Base-by-base conservation (phyloP, 768 basidiomycete species). In the Hericium alpestre region DNA sequence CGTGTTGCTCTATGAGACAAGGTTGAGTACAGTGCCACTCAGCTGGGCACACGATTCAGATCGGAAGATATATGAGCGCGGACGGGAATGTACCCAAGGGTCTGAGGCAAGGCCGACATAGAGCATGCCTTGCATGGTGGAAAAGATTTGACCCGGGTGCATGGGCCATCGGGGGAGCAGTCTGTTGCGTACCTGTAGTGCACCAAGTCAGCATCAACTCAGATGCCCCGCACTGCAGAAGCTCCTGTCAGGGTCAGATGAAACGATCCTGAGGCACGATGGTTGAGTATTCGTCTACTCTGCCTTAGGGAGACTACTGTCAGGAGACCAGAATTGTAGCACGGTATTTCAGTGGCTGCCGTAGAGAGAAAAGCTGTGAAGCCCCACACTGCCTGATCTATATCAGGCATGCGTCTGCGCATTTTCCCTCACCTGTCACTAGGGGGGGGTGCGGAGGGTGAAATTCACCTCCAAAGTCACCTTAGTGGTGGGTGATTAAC, bases 61-160 rank as follows among this genome's bases (percentile, higher is more conserved):
- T 5, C 27, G 47, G 43, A 13, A 32, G 39, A 38, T 40, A 27
- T 9, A n/a, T 25, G 53, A 51, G n/a, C 3, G 43, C 8, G 15
- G 20, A 46, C 15, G 23, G 27, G 15, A 37, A 15, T 59, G 20
- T 39, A 63, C 62, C 62, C 62, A 63, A 9, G 60, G 62, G 11
- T 60, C 60, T 8, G 55, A 51, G 25, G 62, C 59, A 47, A 63
- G 55, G 38, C 62, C 62, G n/a, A 63, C 61, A 37, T 63, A 61
- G 23, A 63, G 55, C 60, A 63, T 63, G 8, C 60, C 62, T 37
- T 63, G 62, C 51, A 63, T 55, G 1, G 56, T 63, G 15, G 57
- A 54, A 51, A 63, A 63, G 8, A 63, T 63, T 32, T 4, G 6
- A 32, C 8, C 55, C 60, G 58, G 27, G 62, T 54, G 38, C 62